Base-by-base conservation (phyloP, 176 grass and related monocot genomes). In the Elymus sibiricus region DNA sequence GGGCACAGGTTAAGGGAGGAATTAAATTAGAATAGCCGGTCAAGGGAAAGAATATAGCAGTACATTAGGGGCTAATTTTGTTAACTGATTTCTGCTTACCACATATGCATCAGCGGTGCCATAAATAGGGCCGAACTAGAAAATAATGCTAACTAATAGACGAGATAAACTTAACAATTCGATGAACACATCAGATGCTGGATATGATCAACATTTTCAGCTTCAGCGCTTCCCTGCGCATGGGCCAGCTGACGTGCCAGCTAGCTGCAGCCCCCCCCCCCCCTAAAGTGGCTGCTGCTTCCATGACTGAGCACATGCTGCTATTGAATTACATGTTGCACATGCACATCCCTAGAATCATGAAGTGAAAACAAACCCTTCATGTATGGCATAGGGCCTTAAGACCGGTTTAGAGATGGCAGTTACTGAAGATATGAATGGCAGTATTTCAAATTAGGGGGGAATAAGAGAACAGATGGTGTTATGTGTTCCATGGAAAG, bases 121-220 rank as follows among this genome's bases (percentile, higher is more conserved):
- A 67, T 32, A 67, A 64, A 34, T 35, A 72, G 38, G 69, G 38
- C 38, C 14, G 15, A 10, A 5, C 38, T 72, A 25, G 21, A 22
- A 72, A 43, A n/a, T 72, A 70, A 70, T 70, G 34, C 34, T 70
- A 70, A 69, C 34, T 39, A 70, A 70, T 70, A 39, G 35, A n/a
- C 11, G 19, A 70, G 67, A 70, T n/a, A 38, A 19, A 70, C 68
- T 39, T 72, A 3, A 72, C 11, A 43, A 43, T 22, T 43, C 22
- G 68, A 70, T 70, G 26, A 72, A 72, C 38, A 72, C 69, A 72
- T 42, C 38, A 72, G 69, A 72, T 72, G 69, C 38, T 72, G 24
- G 38, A 25, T 72, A 21, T 72, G 38, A 26, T 25, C 38, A 43
- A 43, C 35, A 42, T 71, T 37, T 39, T 39, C 68, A 70, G 69